Evolutionary conservation across 2,329 filamentous ascomycete species (phyloP), one percentile per base, ranked within the genome.

Genomic region (Colletotrichum noveboracense): DNA sequence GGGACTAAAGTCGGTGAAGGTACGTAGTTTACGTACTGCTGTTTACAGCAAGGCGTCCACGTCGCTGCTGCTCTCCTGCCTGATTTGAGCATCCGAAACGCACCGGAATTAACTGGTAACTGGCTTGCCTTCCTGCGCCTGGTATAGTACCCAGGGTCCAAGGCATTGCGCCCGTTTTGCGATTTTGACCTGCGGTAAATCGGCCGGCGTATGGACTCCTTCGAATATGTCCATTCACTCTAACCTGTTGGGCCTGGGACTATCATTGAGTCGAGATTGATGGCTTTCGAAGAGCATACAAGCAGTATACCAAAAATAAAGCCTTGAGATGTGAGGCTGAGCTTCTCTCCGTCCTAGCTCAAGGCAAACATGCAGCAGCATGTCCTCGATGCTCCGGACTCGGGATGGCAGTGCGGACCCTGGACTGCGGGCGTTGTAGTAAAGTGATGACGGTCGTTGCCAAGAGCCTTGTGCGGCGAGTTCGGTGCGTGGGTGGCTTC

Each of bases 1-100:
- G 74, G 74, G 58, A 65, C 58, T 62, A 76, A 69, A 76, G 74
- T 76, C 74, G 70, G 74, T 76, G 74, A 74, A 68, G 32, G 38
- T 21, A 55, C 38, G 26, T 65, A 65, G 24, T 55, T 34, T 48
- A 18, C 34, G 24, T 28, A 43, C 26, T 75, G 32, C 72, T 75
- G 43, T 64, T 75, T 30, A 38, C 43, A 36, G 48, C 14, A 32
- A 38, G 56, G 64, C 14, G 58, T 76, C 24, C 70, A 69, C 14
- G 14, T 74, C 64, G 60, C 58, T 62, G 58, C 14, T 30, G 21
- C 32, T 73, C 74, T 76, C 74, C 74, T 76, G 62, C 74, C 74
- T 60, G 43, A 61, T 76, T 76, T 26, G 74, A 52, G 48, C 30
- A 18, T 62, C 32, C 70, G 58, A 74, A 58, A 55, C 70, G 36